Evolutionary conservation across 2,329 filamentous ascomycete species (phyloP).

Genomic region (Bipolaris cookei): DNA sequence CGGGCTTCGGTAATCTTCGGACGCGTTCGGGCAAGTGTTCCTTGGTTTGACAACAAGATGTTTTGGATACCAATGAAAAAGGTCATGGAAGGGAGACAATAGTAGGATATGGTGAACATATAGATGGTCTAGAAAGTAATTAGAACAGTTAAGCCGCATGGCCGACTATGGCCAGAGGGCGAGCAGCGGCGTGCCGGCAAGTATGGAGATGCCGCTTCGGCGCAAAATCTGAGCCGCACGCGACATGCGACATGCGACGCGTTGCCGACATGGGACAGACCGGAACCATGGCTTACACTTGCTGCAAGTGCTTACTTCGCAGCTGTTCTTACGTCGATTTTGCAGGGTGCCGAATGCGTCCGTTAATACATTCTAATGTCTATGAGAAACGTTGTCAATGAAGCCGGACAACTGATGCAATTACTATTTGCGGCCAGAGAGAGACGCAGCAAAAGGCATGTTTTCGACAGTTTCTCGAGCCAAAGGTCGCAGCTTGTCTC

Average conservation of each 20-base stretch:
- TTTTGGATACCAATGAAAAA: not conserved
- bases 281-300: conserved; percentile 21
- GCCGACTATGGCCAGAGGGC: not conserved
- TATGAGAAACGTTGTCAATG: not conserved
- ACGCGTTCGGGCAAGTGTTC: conserved; percentile 11
- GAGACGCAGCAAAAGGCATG: not conserved
- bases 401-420: not conserved
- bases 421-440: not conserved
- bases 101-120: not conserved
- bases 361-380: not conserved
- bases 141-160: not conserved
- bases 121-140: not conserved
- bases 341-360: conserved; percentile 4
- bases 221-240: conserved; percentile 25
- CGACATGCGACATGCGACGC: conserved; percentile 20
- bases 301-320: conserved; percentile 22
- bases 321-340: conserved; percentile 5
- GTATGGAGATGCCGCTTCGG: conserved; percentile 36
- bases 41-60: not conserved
- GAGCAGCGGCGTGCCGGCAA: conserved; percentile 25
- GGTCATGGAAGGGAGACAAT: not conserved
- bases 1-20: conserved; percentile 27
- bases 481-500: not conserved
- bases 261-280: conserved; percentile 21
- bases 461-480: not conserved